phyloP scores from a whole-genome alignment of 352 stramenopile species.

The Phytophthora podocarpi region DNA sequence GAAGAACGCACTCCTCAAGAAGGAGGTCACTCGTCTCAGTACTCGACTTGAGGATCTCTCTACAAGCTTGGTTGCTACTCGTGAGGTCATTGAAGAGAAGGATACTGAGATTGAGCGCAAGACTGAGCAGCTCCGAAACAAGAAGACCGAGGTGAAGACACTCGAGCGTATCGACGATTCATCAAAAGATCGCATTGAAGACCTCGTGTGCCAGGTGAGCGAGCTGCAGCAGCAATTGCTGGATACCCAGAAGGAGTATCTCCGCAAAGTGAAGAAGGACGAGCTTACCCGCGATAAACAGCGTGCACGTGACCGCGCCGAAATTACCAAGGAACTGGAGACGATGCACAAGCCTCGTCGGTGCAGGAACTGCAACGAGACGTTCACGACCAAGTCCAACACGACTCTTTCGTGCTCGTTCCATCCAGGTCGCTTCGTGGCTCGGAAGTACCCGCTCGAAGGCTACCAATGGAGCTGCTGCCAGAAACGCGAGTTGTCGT shows the following conservation, averaged over 20 bases:
- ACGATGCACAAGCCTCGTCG: constrained; percentile 70
- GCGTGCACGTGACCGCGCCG: constrained; percentile 59
- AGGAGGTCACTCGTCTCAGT: constrained; percentile 61
- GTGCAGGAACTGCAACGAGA: constrained; percentile 85
- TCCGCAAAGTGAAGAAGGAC: constrained; percentile 82
- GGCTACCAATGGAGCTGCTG: constrained; percentile 87
- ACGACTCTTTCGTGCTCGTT: constrained; percentile 82
- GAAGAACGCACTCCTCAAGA: constrained; percentile 63
- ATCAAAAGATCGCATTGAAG: constrained; percentile 80
- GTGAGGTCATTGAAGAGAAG: constrained; percentile 63
- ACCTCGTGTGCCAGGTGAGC: constrained; percentile 71
- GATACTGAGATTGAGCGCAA: constrained; percentile 67
- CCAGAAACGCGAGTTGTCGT: constrained; percentile 81
- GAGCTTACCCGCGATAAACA: constrained; percentile 72
- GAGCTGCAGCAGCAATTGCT: constrained; percentile 75
- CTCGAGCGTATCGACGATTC: constrained; percentile 75
- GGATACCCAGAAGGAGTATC: constrained; percentile 82
- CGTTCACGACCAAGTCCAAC: constrained; percentile 84
- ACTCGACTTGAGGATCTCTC: constrained; percentile 56
- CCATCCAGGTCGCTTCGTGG: constrained; percentile 76
- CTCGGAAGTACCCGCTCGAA: constrained; percentile 79
- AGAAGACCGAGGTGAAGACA: constrained; percentile 85
- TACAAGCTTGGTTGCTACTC: constrained; percentile 49
- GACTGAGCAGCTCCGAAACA: constrained; percentile 64
- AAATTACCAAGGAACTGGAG: constrained; percentile 80